phyloP scores from a whole-genome alignment of 371 early-diverging fungal genomes.

The Mucor circinelloides region DNA sequence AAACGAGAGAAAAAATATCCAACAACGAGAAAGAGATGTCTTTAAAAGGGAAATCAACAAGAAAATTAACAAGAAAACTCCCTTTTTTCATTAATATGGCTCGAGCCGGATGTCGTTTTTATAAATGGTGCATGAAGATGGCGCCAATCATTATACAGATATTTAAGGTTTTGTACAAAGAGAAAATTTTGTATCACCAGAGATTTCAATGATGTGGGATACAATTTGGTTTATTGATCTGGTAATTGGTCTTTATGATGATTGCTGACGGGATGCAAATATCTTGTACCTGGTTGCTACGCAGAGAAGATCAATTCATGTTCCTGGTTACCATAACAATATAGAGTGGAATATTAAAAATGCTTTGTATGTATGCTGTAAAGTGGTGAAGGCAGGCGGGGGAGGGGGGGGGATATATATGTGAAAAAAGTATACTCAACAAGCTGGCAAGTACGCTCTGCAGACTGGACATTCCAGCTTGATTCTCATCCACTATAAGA shows the following conservation, averaged over 20 bases:
- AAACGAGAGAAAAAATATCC: not conserved
- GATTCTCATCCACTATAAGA: constrained; percentile 77
- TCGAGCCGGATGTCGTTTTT: not conserved
- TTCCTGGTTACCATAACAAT: not conserved
- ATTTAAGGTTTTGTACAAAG: constrained; percentile 1
- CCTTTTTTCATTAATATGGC: not conserved
- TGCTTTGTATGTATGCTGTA: not conserved
- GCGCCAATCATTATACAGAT: not conserved
- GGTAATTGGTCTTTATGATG: not conserved
- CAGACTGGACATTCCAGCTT: constrained; percentile 82
- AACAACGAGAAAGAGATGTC: not conserved
- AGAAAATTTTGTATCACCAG: not conserved
- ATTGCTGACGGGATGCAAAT: not conserved
- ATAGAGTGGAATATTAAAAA: not conserved
- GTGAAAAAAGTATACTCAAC: constrained; percentile 18
- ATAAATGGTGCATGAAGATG: not conserved
- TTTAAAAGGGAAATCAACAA: not conserved
- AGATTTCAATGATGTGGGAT: not conserved
- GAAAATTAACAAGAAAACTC: not conserved
- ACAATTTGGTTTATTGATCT: not conserved
- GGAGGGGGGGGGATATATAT: not conserved
- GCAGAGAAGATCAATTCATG: not conserved
- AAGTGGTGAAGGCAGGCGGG: not conserved
- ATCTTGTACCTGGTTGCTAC: not conserved
- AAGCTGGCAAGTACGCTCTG: constrained; percentile 65